Base-by-base conservation (phyloP, 73 alveolate genomes). In the Paramecium caudatum region DNA sequence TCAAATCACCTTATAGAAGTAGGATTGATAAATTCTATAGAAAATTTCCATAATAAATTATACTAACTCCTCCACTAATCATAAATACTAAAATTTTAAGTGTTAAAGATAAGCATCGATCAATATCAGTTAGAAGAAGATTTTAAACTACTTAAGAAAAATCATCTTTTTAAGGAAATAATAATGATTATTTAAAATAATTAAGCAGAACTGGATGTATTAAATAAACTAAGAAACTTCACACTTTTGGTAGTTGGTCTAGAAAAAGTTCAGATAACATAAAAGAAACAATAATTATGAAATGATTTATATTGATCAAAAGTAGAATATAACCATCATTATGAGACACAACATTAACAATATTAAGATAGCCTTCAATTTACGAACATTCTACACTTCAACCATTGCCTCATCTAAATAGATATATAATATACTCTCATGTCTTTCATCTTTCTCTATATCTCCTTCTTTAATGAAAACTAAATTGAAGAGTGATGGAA, bases 401-500 rank as follows among this genome's bases (percentile, higher is more conserved):
- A 55, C 80, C 9, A 43, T 55, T 1, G 80, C 80, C 30, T 55
- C 80, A 55, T 55, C 80, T 55, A 55, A 55, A 13, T 27, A 23
- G 0, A 0, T 0, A 10, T 27, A 23, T 23, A 27, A 10, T 0
- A 12, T 65, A 65, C 83, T 30, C n/a, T 27, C 83, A 65, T 65
- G 83, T 34, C 83, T 65, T 32, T 65, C 83, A 65, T 65, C 83
- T 65, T 65, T 33, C 17, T 65, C 83, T 10, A 65, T 65, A 33
- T 65, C 83, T 33, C 83, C 83, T 32, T 65, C 83, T 36, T 65
- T 36, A 0, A 65, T 36, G 34, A 36, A 65, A n/a, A 65, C 39
- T 65, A 65, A 12, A 33, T 65, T 74, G 19, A 41, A 74, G 10
- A 88, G 48, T 5, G 93, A 47, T 30, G 93, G 93, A 63, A 88